Conservation (phyloP, 192 early-diverging fungal genomes). For the Mortierella antarctica region DNA sequence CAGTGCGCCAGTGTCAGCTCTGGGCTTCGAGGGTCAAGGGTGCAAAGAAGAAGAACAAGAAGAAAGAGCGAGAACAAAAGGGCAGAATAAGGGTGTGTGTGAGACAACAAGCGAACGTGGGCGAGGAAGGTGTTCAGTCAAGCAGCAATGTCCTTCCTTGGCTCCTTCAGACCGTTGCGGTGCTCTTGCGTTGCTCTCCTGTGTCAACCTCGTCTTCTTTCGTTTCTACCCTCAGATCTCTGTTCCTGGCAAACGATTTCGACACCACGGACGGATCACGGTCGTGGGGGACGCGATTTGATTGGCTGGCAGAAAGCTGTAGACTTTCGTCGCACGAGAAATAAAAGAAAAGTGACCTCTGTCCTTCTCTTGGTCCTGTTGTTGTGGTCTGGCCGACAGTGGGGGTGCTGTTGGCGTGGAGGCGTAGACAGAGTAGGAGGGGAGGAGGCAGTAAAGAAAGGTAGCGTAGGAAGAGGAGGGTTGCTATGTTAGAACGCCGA, state of each 20-base stretch:
- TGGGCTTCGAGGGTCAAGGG: background rate
- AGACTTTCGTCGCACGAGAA: slow-evolving; percentile 2
- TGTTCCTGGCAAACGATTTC: slow-evolving; percentile 5
- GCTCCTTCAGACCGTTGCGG: too few species aligned
- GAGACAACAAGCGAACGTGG: background rate
- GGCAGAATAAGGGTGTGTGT: background rate
- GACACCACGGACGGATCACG: slow-evolving; percentile 30
- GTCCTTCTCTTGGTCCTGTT: background rate
- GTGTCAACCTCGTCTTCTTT: background rate
- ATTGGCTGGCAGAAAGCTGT: slow-evolving; percentile 22
- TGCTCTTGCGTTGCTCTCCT: too few species aligned
- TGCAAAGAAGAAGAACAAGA: background rate
- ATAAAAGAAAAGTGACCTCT: slow-evolving; percentile 3
- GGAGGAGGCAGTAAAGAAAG: too few species aligned
- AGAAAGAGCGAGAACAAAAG: background rate
- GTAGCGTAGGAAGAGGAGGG: too few species aligned
- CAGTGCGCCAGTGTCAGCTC: too few species aligned
- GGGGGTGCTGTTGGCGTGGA: too few species aligned
- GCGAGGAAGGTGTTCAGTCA: background rate
- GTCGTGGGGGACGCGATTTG: slow-evolving; percentile 34
- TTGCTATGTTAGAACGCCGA: too few species aligned
- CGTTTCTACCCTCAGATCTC: too few species aligned
- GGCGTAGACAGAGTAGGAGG: too few species aligned
- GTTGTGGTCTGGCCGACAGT: too few species aligned
- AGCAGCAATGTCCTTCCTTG: background rate